Evolutionary conservation across 2,329 filamentous ascomycete genomes (phyloP), one percentile per base, ranked within the genome.

Genomic region (Aspergillus sp.): DNA sequence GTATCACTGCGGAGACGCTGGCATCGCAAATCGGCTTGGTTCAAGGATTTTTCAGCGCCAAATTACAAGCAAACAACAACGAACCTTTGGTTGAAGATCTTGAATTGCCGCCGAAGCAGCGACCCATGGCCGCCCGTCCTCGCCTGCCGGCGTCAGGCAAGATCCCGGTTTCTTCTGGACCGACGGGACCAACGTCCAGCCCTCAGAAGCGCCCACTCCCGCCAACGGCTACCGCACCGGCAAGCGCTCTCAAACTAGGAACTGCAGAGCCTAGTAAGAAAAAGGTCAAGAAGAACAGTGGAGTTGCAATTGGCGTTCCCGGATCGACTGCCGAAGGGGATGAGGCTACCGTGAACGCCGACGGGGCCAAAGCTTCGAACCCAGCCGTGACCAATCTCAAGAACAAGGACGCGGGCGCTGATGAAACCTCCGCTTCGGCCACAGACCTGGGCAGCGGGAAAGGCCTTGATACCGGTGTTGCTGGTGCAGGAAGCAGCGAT

Each of bases 41-140:
- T 59, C 91, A 91, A 75, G 90, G 91, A 69, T 99, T 96, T 84
- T 96, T 98, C 81, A 86, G 92, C 60, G 87, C 87, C 68, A 96
- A 96, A 76, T 81, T 99, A 59, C 90, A 92, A 69, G 89, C 91
- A 57, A 95, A 93, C 74, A 85, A 86, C 73, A 88, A 94, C 69
- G 86, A 92, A 73, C 87, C 92, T 49, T 83, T 99, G 65, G 81
- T 96, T 55, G 95, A 99, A 79, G 95, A 99, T 77, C 91, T 98
- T 71, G 94, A 99, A 67, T 81, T 99, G 24, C 95, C 96, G 16
- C 86, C 89, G 57, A 99, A 99, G 78, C 95, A 99, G 78, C 85
- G 92, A 49, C 78, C 77, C 20, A 78, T 74, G 60, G 73, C 77
- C 50, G 68, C 73, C 45, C 73, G 78, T 31, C 75, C 78, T 24